Conservation (phyloP, 2,329 filamentous ascomycete genomes). For the Blumeriella jaapii region DNA sequence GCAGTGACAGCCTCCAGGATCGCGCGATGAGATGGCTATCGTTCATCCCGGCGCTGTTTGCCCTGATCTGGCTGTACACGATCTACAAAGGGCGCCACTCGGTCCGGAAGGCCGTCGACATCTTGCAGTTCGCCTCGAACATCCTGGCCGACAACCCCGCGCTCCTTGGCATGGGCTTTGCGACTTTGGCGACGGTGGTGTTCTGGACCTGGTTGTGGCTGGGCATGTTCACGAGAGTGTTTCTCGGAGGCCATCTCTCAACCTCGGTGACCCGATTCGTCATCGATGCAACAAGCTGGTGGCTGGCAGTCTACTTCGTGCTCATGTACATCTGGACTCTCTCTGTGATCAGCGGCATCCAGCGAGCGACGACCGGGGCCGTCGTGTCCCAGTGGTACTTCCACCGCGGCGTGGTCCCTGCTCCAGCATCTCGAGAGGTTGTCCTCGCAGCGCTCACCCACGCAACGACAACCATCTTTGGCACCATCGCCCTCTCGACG, state of each 20-base stretch:
- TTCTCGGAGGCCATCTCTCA: constrained; percentile 79
- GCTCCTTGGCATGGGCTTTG: constrained; percentile 73
- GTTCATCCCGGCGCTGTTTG: constrained; percentile 60
- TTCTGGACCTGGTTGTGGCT: constrained; percentile 95
- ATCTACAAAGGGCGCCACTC: constrained; percentile 71
- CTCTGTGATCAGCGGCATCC: constrained; percentile 74
- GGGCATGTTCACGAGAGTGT: constrained; percentile 90
- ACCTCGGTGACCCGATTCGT: constrained; percentile 54
- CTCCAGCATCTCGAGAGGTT: constrained; percentile 67
- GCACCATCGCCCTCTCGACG: constrained; percentile 82
- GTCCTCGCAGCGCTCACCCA: constrained; percentile 75
- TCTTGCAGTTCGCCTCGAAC: constrained; percentile 83
- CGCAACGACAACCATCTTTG: constrained; percentile 76
- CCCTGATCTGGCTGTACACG: constrained; percentile 72
- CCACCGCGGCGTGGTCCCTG: constrained; percentile 72
- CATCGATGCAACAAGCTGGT: constrained; percentile 84
- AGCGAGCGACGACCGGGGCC: constrained; percentile 83
- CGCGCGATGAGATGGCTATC: constrained; percentile 80
- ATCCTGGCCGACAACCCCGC: constrained; percentile 79
- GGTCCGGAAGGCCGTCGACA: constrained; percentile 71
- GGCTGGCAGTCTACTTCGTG: constrained; percentile 85
- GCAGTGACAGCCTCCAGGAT: constrained; percentile 76
- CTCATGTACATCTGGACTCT: constrained; percentile 94
- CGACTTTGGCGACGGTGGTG: constrained; percentile 62
- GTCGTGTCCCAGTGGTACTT: constrained; percentile 99